Base-by-base conservation (phyloP, 257 asterid genomes). In the Paraleonurus japonicus region DNA sequence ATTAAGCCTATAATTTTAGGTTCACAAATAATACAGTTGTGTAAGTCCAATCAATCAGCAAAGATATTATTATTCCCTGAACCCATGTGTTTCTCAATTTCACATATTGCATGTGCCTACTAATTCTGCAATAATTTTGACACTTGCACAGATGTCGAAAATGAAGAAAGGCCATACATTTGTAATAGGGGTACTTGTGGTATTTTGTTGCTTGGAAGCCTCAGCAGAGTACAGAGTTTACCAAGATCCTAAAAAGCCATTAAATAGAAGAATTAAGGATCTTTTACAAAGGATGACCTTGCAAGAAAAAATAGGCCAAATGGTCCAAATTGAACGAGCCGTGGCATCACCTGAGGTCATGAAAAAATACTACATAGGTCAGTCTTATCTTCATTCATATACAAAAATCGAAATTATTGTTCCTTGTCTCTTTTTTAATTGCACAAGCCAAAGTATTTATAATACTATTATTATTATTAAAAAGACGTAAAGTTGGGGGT, bases 241-340 rank as follows among this genome's bases (percentile, higher is more conserved):
- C 70, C 79, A 79, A 73, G 93, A 87, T 75, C 85, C 88, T 2
- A 75, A 78, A 65, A 77, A 61, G 68, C 85, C 88, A 16, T 33
- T 87, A 0, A 80, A 79, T 39, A 64, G 22, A 3, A 79, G 96
- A 79, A 85, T 89, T 71, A 80, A 80, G 69, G 96, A 89, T 70
- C 69, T 89, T 4, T 45, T 89, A 74, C 50, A 58, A 48, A 83
- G 92, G 81, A 89, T 89, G 95, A 89, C 76, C 2, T 76, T 89
- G 15, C 82, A 79, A 24, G 96, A 89, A 74, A 89, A 89, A 74
- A 82, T 89, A 61, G 96, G 96, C 67, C 96, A 87, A 73, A 90
- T 87, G 95, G 83, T 79, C 66, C 95, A 87, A 67, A 87, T 86
- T 3, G 95, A 90, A 30, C 85, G 88, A 39, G 5, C 78, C 3